Evolutionary conservation across 768 basidiomycete genomes (phyloP), one percentile per base, ranked within the genome.

Genomic region (Auricularia sp.): DNA sequence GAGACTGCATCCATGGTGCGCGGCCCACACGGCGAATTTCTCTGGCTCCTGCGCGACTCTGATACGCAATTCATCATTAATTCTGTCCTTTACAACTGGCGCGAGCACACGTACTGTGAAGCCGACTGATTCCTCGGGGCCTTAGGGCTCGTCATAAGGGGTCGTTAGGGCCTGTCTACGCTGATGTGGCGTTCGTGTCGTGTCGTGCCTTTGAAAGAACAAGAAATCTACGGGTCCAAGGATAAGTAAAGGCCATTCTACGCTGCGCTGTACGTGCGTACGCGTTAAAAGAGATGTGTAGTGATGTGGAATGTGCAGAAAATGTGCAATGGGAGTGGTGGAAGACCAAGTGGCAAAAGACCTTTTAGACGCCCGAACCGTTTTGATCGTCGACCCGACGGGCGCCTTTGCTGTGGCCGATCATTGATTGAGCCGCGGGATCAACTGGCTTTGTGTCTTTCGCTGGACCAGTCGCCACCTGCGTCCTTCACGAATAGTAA

Each of bases 351-450:
- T 18, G 47, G 47, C 47, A 21, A 23, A 21, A 18, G 21, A 7
- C 34, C 59, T 7, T 10, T 29, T 42, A 16, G 59, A n/a, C 34
- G 59, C 34, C 34, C 39, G 18, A 36, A 61, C 59, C 59, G 39
- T n/a, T 29, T 59, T 33, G 59, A 36, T 42, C 29, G n/a, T 61
- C 39, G 59, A 61, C 59, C 78, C 66, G 14, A n/a, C 10, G 16
- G 4, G 33, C 11, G 39, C 12, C 8, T 36, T n/a, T 34, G 11
- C 33, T 65, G 33, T 39, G 21, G 12, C 56, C 34, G 33, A 56
- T 36, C 23, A 29, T 36, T 42, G 39, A 12, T 21, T 21, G 14
- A 18, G 11, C 18, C 47, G 47, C 47, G 47, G 47, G 47, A 51
- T 51, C 47, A 42, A 42, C 7, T 42, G 39, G 8, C 39, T 14